phyloP scores from a whole-genome alignment of 1,139 yeast genomes.

The Pichia norvegensis region DNA sequence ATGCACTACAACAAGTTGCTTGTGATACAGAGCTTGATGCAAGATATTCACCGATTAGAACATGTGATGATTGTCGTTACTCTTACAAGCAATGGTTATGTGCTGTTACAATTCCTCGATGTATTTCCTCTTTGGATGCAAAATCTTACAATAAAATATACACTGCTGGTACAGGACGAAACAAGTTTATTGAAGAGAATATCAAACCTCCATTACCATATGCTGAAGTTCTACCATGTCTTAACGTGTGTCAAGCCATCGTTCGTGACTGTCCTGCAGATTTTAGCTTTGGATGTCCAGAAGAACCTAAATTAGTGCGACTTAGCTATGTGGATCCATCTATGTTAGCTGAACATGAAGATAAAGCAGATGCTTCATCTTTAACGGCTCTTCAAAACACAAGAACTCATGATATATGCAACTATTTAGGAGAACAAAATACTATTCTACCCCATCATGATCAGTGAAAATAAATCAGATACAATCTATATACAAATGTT shows the following conservation, averaged over 20 bases:
- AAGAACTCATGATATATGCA: constrained; percentile 11
- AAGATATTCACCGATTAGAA: constrained; percentile 61
- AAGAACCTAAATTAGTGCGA: constrained; percentile 31
- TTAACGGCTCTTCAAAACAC: not conserved
- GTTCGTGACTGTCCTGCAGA: constrained; percentile 79
- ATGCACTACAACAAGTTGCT: constrained; percentile 67
- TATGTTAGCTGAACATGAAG: constrained; percentile 23
- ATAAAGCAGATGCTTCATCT: not conserved
- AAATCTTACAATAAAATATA: constrained; percentile 42
- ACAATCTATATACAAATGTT: not conserved
- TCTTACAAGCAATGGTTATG: constrained; percentile 88
- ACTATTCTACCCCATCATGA: not conserved
- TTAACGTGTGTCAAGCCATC: constrained; percentile 68
- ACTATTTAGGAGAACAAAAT: constrained; percentile 9
- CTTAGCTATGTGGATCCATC: constrained; percentile 36
- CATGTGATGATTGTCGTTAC: constrained; percentile 64
- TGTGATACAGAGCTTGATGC: constrained; percentile 72
- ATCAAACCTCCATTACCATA: constrained; percentile 57
- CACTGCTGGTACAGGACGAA: constrained; percentile 50
- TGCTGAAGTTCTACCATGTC: constrained; percentile 80
- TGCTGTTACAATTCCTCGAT: constrained; percentile 83
- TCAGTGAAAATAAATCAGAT: no score
- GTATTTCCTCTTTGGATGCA: constrained; percentile 43
- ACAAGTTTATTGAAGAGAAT: constrained; percentile 44
- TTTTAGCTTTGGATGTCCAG: constrained; percentile 71